Evolutionary conservation across 75 land plant species (phyloP), one percentile per base, ranked within the genome.

Genomic region (Picea sitchensis): DNA sequence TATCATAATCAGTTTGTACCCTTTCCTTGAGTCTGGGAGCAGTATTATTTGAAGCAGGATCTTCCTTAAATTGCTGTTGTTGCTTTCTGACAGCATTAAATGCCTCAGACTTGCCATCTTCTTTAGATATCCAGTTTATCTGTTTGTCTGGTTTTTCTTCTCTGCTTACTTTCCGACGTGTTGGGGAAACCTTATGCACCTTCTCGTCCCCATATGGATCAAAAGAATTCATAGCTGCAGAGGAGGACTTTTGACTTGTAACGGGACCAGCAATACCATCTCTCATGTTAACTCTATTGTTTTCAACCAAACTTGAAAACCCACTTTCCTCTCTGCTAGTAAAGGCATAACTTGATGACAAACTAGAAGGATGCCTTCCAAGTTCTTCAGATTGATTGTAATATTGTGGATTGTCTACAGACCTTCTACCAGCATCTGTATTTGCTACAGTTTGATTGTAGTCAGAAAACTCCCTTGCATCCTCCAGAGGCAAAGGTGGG

Each of bases 131-230:
- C 86, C 78, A 90, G 32, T 38, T 78, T 34, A 60, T 85, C 26
- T 58, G 69, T 69, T 84, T 88, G 63, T 91, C 98, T 54, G 79
- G 14, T 80, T 87, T 92, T 69, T 95, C 98, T 38, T 95, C 98
- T 78, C 80, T 88, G 23, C 71, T 62, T 64, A 31, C 82, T 87
- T 91, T 95, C 76, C 93, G 89, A 14, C 92, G 88, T 72, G 96
- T 80, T 76, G 96, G 89, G 62, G 95, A 91, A 26, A 90, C 90
- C 82, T 84, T 88, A 61, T 85, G 84, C 36, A 81, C 87, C 41
- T 87, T 90, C 31, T 90, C 92, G 57, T 86, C 94, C 47, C 77
- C 82, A 6, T 65, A n/a, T 20, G 32, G 15, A 73, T 86, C 89
- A 77, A 65, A 69, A 20, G 77, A 62, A 75, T 73, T 87, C 68